phyloP scores from a whole-genome alignment of 352 stramenopile genomes.

The Phytophthora pistaciae region DNA sequence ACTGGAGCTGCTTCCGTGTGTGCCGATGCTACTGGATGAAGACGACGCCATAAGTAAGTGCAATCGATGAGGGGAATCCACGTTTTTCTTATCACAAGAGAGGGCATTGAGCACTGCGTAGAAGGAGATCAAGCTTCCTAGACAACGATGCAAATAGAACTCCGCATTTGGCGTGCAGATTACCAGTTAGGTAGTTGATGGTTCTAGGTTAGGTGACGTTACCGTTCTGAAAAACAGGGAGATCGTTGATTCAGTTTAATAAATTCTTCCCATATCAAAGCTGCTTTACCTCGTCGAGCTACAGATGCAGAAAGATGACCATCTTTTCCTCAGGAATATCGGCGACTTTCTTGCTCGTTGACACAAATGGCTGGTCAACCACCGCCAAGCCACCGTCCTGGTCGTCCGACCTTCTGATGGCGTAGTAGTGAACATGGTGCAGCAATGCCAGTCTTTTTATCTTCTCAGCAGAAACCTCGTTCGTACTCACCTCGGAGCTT shows the following conservation, averaged over 20 bases:
- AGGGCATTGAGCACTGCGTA: constrained; percentile 1
- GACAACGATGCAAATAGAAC: constrained; percentile 17
- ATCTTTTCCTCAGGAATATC: background rate
- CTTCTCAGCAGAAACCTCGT: background rate
- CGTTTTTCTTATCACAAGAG: background rate
- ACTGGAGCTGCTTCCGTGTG: constrained; percentile 12
- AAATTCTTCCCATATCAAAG: background rate
- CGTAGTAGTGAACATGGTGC: background rate
- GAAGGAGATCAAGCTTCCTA: background rate
- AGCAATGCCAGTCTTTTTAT: background rate
- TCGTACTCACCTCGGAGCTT: background rate
- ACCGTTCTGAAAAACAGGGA: background rate
- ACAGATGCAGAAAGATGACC: background rate
- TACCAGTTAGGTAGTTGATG: background rate
- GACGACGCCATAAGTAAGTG: background rate
- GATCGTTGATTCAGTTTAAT: background rate
- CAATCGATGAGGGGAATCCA: background rate
- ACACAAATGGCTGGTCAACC: background rate
- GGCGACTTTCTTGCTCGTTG: background rate
- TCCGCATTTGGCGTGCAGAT: background rate
- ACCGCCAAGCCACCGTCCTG: background rate
- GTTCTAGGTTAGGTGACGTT: background rate
- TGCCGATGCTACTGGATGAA: constrained; percentile 15
- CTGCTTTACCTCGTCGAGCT: background rate
- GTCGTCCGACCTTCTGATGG: background rate